A percentile compares a stretch with the other conserved stretches of the same genome.
Evolutionary conservation across 1,284 basidiomycete species (phyloP).

Genomic region (Tilletia caries): DNA sequence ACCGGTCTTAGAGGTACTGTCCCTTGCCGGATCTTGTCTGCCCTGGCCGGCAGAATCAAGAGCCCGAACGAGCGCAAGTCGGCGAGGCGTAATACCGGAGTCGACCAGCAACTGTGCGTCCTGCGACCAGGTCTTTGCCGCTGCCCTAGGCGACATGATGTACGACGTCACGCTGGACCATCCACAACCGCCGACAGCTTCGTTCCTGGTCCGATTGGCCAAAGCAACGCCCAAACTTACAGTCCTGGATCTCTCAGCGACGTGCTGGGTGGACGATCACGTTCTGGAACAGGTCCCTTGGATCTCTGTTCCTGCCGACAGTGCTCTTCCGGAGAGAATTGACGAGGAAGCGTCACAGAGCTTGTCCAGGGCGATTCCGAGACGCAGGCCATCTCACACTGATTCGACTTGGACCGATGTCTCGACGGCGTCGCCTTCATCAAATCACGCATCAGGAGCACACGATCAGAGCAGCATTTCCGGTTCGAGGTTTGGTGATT

Average conservation of each 20-base stretch:
- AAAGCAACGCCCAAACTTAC: not conserved
- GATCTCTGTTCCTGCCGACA: not conserved
- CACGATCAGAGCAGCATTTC: not conserved
- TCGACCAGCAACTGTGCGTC: not conserved
- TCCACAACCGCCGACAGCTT: not conserved
- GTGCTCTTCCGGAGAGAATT: too few relatives aligned
- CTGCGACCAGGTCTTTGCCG: slow-evolving; percentile 10
- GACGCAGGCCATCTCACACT: not conserved
- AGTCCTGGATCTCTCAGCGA: not conserved
- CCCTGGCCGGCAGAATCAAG: not conserved
- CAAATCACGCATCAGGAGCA: too few relatives aligned
- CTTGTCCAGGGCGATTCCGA: too few relatives aligned
- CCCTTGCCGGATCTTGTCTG: slow-evolving; percentile 2
- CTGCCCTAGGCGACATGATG: slow-evolving; percentile 1
- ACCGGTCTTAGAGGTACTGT: not conserved
- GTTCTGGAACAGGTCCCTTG: not conserved
- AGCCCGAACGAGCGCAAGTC: not conserved
- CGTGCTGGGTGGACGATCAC: slow-evolving; percentile 2
- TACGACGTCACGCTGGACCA: not conserved
- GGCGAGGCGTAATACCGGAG: not conserved
- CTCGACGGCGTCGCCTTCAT: too few relatives aligned
- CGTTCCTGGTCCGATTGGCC: not conserved
- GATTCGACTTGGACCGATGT: too few relatives aligned
- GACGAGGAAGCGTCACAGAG: too few relatives aligned
- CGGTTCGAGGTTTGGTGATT: too few relatives aligned